A percentile compares a stretch with the other conserved stretches of the same genome.
Conservation (phyloP, 768 basidiomycete species). For the Suillus subluteus region DNA sequence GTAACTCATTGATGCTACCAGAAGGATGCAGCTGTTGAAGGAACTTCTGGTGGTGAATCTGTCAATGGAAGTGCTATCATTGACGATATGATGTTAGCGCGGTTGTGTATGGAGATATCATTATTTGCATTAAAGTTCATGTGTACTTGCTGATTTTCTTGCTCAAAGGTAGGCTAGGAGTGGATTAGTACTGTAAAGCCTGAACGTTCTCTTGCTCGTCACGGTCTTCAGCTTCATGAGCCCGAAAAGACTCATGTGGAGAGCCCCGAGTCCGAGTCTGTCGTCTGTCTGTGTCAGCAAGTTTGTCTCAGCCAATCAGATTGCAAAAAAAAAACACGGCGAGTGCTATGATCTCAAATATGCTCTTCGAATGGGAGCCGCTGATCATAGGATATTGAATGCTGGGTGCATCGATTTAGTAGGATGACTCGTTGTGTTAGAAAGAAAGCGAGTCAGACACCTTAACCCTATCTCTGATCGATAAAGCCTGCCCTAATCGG, state of each 20-base stretch:
- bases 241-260: background rate
- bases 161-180: background rate
- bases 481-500: conserved; percentile 31
- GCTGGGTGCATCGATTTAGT: background rate
- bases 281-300: background rate
- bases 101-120: background rate
- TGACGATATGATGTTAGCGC: background rate
- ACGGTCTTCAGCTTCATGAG: too few species aligned
- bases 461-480: conserved; percentile 22
- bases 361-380: background rate
- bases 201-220: background rate
- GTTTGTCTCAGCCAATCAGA: background rate
- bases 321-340: background rate
- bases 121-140: background rate
- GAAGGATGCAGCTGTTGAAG: background rate
- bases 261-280: background rate
- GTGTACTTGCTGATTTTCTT: background rate
- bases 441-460: background rate
- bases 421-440: background rate
- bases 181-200: background rate
- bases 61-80: background rate
- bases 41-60: background rate
- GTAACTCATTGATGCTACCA: background rate
- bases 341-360: background rate
- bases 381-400: background rate